Percentiles rank a stretch among this genome's conserved stretches.
These are phyloP conservation scores for Pholiota conissans DNA, from an alignment of 768 basidiomycete species.

Conservation along the genomic window DNA sequence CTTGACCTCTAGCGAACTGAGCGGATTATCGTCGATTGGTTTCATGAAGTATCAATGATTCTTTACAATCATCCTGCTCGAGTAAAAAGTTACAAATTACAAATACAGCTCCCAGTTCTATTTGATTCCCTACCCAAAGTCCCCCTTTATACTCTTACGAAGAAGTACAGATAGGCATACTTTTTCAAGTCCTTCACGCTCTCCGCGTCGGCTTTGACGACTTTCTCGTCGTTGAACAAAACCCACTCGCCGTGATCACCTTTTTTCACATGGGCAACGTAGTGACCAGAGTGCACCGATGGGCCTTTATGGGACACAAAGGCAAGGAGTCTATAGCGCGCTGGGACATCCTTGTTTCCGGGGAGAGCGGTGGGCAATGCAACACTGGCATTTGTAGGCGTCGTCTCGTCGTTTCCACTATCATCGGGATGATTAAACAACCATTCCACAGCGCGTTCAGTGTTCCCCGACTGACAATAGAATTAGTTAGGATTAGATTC, in stretches of 20 bases:
- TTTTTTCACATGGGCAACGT: constrained; percentile 76
- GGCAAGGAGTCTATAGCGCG: constrained; percentile 78
- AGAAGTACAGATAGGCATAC: constrained; percentile 93
- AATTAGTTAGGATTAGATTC: background rate
- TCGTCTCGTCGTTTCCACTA: constrained; percentile 29
- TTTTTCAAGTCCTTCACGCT: constrained; percentile 81
- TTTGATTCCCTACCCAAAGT: background rate
- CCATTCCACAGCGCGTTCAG: constrained; percentile 94
- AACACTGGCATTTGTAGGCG: background rate
- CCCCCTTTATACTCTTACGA: constrained; percentile 54
- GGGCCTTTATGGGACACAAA: constrained; percentile 98
- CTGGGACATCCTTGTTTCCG: constrained; percentile 68
- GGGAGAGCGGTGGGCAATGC: constrained; percentile 23
- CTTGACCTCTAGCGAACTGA: too few relatives aligned
- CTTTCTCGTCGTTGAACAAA: constrained; percentile 95
- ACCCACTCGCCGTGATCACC: constrained; percentile 59
- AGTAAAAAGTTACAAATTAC: background rate
- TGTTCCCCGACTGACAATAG: constrained; percentile 56
- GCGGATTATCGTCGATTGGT: too few relatives aligned
- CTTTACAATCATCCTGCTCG: too few relatives aligned
- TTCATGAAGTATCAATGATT: too few relatives aligned
- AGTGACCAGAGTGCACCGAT: constrained; percentile 93
- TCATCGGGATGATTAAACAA: constrained; percentile 93
- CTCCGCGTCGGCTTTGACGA: constrained; percentile 82
- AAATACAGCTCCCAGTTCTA: background rate